Evolutionary conservation across 1,139 yeast species (phyloP).

Genomic region (Yamadazyma conglobata): DNA sequence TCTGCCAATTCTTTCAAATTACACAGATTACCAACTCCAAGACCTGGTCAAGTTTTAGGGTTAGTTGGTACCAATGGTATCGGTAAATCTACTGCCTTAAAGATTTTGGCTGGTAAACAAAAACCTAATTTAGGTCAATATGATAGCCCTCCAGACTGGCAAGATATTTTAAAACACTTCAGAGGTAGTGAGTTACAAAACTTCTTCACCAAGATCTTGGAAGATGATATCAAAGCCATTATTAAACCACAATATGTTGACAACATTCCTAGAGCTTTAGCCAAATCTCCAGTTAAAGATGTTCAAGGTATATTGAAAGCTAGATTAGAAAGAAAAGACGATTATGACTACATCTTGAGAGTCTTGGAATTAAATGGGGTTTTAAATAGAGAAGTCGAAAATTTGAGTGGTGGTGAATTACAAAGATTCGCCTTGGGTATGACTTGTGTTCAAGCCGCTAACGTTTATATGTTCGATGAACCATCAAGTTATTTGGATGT

Average conservation of each 20-base stretch:
- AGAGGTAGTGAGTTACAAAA: slow-evolving; percentile 98
- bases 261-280: slow-evolving; percentile 90
- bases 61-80: slow-evolving; percentile 99
- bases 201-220: slow-evolving; percentile 88
- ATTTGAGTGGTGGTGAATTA: slow-evolving; percentile 96
- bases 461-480: slow-evolving; percentile 98
- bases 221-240: slow-evolving; percentile 89
- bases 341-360: slow-evolving; percentile 58
- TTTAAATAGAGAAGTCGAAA: slow-evolving; percentile 78
- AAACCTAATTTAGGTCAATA: slow-evolving; percentile 93
- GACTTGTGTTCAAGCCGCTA: slow-evolving; percentile 93
- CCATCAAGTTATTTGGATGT: slow-evolving; percentile 98
- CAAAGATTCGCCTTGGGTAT: slow-evolving; percentile 97
- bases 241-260: slow-evolving; percentile 98
- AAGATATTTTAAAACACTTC: slow-evolving; percentile 82
- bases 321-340: slow-evolving; percentile 64
- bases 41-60: slow-evolving; percentile 98
- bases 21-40: slow-evolving; percentile 95
- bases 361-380: slow-evolving; percentile 72
- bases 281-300: slow-evolving; percentile 78
- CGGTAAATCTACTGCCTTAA: slow-evolving; percentile 97
- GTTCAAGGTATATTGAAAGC: slow-evolving; percentile 81
- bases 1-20: slow-evolving; percentile 96
- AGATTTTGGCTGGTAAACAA: slow-evolving; percentile 96
- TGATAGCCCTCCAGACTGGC: slow-evolving; percentile 98